phyloP scores from a whole-genome alignment of 306 rosid genomes.

The Rubus idaeus region DNA sequence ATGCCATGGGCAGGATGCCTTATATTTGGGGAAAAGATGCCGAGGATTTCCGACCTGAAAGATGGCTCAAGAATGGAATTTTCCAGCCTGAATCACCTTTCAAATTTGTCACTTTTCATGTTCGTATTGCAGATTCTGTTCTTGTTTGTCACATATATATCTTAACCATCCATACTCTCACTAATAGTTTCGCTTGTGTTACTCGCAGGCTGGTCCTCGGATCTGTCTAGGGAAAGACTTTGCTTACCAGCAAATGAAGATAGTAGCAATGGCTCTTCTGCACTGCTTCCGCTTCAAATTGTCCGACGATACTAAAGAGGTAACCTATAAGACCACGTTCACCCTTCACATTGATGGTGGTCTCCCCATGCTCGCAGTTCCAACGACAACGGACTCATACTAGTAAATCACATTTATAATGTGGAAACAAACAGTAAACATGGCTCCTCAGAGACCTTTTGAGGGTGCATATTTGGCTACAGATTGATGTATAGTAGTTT shows the following conservation, averaged over 20 bases:
- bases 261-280: conserved; percentile 46
- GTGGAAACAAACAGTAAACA: not conserved
- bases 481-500: not conserved
- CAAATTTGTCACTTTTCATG: conserved; percentile 75
- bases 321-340: conserved; percentile 56
- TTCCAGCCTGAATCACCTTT: conserved; percentile 69
- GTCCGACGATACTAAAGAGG: conserved; percentile 32
- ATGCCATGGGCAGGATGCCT: conserved; percentile 76
- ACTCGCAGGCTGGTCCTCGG: conserved; percentile 67
- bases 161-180: not conserved
- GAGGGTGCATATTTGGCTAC: not conserved
- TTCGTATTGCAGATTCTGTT: conserved; percentile 20
- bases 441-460: not conserved
- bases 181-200: not conserved
- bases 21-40: conserved; percentile 75
- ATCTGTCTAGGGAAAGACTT: conserved; percentile 77
- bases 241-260: conserved; percentile 80
- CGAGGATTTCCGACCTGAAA: conserved; percentile 58
- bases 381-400: not conserved
- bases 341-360: conserved; percentile 69
- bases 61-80: conserved; percentile 67
- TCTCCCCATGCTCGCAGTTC: conserved; percentile 47
- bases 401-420: not conserved
- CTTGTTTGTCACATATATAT: not conserved
- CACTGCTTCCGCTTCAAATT: conserved; percentile 51